phyloP scores from a whole-genome alignment of 108 stramenopile genomes.

The Cylindrotheca closterium region DNA sequence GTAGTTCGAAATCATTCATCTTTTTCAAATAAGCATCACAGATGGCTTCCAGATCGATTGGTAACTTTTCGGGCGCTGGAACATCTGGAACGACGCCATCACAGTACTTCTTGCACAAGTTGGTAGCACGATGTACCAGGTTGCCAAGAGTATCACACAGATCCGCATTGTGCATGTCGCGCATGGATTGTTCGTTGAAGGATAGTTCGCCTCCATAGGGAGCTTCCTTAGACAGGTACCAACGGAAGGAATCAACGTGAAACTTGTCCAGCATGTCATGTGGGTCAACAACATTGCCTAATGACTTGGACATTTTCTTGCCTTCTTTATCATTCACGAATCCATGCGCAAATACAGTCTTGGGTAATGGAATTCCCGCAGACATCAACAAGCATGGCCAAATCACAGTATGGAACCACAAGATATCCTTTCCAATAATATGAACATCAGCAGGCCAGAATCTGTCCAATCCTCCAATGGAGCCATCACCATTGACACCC shows the following conservation, averaged over 20 bases:
- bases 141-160: slow-evolving; percentile 96
- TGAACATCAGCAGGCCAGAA: slow-evolving; percentile 97
- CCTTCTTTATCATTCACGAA: slow-evolving; percentile 97
- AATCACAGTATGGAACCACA: slow-evolving; percentile 98
- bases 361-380: slow-evolving; percentile 89
- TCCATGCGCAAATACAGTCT: slow-evolving; percentile 94
- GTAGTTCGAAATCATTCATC: slow-evolving; percentile 80
- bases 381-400: slow-evolving; percentile 99
- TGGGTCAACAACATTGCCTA: slow-evolving; percentile 98
- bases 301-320: slow-evolving; percentile 97
- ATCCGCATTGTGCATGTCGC: slow-evolving; percentile 95
- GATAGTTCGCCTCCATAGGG: slow-evolving; percentile 92
- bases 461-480: slow-evolving; percentile 47
- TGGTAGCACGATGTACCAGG: slow-evolving; percentile 93
- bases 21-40: slow-evolving; percentile 56
- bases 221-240: slow-evolving; percentile 92
- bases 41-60: slow-evolving; percentile 64
- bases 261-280: slow-evolving; percentile 89
- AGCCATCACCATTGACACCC: slow-evolving; percentile 52
- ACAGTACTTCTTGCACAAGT: slow-evolving; percentile 86
- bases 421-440: slow-evolving; percentile 98
- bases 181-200: slow-evolving; percentile 82
- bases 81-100: slow-evolving; percentile 81
- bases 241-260: slow-evolving; percentile 93
- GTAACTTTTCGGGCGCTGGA: slow-evolving; percentile 29